Base-by-base conservation (phyloP, 2,329 filamentous ascomycete species). In the Penicillium psychrosexuale region DNA sequence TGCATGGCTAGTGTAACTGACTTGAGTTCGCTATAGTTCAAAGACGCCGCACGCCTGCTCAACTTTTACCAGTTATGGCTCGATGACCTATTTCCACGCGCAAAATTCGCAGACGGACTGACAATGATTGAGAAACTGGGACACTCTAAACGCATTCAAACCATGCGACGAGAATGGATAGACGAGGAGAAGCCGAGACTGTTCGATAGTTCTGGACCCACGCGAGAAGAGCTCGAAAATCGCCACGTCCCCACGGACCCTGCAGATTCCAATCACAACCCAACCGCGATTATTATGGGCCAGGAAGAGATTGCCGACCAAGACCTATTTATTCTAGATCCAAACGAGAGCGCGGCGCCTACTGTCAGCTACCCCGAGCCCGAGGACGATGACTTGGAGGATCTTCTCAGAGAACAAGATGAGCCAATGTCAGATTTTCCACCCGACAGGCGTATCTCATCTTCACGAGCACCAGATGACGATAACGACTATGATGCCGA, bases 61-160 rank as follows among this genome's bases (percentile, higher is more conserved):
- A 90, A 89, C 24, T 90, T 95, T 70, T 99, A 97, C 70, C 94
- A 97, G 71, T 75, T 96, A 53, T 99, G 94, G 94, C 87, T 99
- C 2, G 93, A 99, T 73, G 91, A 97, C 68, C 80, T 99, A 12
- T 99, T 92, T 68, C 94, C 94, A 12, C 91, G 95, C 68, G 94
- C 93, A 5, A 93, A 91, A 67, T 99, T 99, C 67, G 83, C 89
- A 45, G 94, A 99, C 67, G 94, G 89, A 3, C 78, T 97, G 7
- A 78, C 82, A 37, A 96, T 97, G 78, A 90, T 97, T 2, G 94
- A 99, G 72, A 97, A 96, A 74, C 80, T 91, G 0, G 94, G 94
- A 1, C 94, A 97, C 73, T 90, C 88, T 65, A 92, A 89, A 69
- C 80, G 81, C 13, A 82, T 97, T 70, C 84, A 89, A 60, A 82